Evolutionary conservation across 116 monocot genomes (phyloP).

Genomic region (Posidonia oceanica): DNA sequence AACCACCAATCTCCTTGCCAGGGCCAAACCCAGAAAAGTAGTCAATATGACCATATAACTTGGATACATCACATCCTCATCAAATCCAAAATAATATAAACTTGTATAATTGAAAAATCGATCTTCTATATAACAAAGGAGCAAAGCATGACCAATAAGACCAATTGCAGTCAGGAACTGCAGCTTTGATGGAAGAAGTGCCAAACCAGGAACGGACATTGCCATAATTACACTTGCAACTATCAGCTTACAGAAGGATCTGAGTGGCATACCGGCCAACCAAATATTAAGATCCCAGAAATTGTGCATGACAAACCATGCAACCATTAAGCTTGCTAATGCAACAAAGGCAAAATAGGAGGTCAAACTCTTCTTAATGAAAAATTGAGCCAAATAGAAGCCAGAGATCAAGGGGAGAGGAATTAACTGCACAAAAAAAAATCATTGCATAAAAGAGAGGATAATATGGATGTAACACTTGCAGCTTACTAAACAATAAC

Average conservation of each 20-base stretch:
- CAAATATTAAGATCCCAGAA: slow-evolving; percentile 99
- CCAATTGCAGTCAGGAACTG: slow-evolving; percentile 75
- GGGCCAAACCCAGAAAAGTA: slow-evolving; percentile 68
- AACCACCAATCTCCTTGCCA: slow-evolving; percentile 52
- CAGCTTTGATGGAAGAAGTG: slow-evolving; percentile 69
- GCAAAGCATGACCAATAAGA: slow-evolving; percentile 71
- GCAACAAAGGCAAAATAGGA: slow-evolving; percentile 85
- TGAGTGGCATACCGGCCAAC: slow-evolving; percentile 92
- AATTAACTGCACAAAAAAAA: slow-evolving; percentile 57
- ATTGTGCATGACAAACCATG: slow-evolving; percentile 93
- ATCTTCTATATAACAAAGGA: slow-evolving; percentile 89
- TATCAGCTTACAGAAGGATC: slow-evolving; percentile 80
- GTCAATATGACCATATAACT: slow-evolving; percentile 88
- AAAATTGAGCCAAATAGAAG: slow-evolving; percentile 75
- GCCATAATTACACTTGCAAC: slow-evolving; percentile 62
- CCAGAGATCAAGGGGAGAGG: slow-evolving; percentile 87
- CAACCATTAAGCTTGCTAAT: slow-evolving; percentile 76
- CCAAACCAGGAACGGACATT: slow-evolving; percentile 81
- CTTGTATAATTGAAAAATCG: slow-evolving; percentile 80
- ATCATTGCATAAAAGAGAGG: neutral
- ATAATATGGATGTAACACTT: too few species aligned
- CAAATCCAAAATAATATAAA: slow-evolving; percentile 91
- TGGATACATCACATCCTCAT: slow-evolving; percentile 93
- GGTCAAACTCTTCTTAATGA: slow-evolving; percentile 79
- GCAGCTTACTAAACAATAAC: too few species aligned